These are phyloP conservation scores for Blastocladiella emersonii DNA, from an alignment of 371 early-diverging fungal species.

Conservation along the genomic window DNA sequence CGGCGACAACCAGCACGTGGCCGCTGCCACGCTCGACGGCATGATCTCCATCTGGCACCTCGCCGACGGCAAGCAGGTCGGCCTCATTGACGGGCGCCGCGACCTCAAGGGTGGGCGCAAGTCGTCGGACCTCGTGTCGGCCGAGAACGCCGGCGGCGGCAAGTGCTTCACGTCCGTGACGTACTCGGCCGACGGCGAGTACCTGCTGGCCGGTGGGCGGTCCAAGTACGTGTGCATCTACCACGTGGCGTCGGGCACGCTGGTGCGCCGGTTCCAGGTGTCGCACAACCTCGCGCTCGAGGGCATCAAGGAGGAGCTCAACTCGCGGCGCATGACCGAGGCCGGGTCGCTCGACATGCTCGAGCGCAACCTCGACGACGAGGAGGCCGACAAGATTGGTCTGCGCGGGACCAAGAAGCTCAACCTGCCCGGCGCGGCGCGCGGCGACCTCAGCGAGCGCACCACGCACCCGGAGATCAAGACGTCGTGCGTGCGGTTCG, in stretches of 20 bases:
- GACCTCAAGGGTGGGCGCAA: slow-evolving; percentile 86
- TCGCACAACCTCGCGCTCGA: slow-evolving; percentile 83
- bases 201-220: slow-evolving; percentile 84
- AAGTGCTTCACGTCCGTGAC: slow-evolving; percentile 82
- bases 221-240: slow-evolving; percentile 92
- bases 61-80: slow-evolving; percentile 33
- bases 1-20: slow-evolving; percentile 79
- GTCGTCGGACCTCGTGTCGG: slow-evolving; percentile 53
- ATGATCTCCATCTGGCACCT: slow-evolving; percentile 83
- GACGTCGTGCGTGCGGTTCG: slow-evolving; percentile 70
- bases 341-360: slow-evolving; percentile 71
- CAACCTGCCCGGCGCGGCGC: slow-evolving; percentile 72
- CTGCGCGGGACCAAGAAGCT: not conserved
- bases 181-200: slow-evolving; percentile 87
- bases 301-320: slow-evolving; percentile 76
- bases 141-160: slow-evolving; percentile 67
- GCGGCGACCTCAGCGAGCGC: slow-evolving; percentile 70
- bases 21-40: slow-evolving; percentile 82
- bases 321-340: slow-evolving; percentile 84
- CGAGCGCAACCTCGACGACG: slow-evolving; percentile 76
- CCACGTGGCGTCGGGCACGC: slow-evolving; percentile 52
- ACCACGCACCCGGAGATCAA: slow-evolving; percentile 60
- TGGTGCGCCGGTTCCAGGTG: slow-evolving; percentile 80
- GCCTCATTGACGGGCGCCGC: slow-evolving; percentile 75
- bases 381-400: slow-evolving; percentile 34